Evolutionary conservation across 495 filamentous ascomycete genomes (phyloP).

Genomic region (Neurospora sp.): DNA sequence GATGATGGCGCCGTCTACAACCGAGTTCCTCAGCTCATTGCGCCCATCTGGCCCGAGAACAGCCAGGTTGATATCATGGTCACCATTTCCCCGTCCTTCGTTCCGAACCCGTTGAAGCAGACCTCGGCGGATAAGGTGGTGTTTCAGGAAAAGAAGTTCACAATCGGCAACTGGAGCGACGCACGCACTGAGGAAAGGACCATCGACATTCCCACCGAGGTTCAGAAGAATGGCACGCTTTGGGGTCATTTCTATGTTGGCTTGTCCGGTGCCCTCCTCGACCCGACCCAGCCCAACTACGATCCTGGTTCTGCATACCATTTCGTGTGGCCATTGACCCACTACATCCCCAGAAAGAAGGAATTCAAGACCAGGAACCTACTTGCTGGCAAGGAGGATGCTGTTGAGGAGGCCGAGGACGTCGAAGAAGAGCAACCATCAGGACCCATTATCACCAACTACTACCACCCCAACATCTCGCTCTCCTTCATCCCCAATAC

Average conservation of each 20-base stretch:
- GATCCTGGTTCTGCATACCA: constrained; percentile 67
- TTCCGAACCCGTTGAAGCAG: constrained; percentile 53
- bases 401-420: constrained; percentile 29
- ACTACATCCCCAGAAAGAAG: constrained; percentile 89
- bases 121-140: constrained; percentile 50
- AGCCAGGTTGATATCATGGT: constrained; percentile 73
- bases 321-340: constrained; percentile 74
- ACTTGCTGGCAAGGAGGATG: constrained; percentile 48
- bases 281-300: constrained; percentile 61
- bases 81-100: constrained; percentile 67
- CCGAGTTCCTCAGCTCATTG: constrained; percentile 61
- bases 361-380: constrained; percentile 82
- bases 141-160: constrained; percentile 70
- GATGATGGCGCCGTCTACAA: constrained; percentile 57
- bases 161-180: constrained; percentile 71
- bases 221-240: constrained; percentile 86
- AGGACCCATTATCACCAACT: constrained; percentile 63
- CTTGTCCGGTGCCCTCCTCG: constrained; percentile 59
- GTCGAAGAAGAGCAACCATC: constrained; percentile 39
- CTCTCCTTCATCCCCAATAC: constrained; percentile 77
- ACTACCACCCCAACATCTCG: constrained; percentile 94
- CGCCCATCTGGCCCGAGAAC: constrained; percentile 79
- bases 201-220: constrained; percentile 64
- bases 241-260: constrained; percentile 90
- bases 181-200: constrained; percentile 65